phyloP scores from a whole-genome alignment of 2,329 filamentous ascomycete species.

The Verruconis gallopava region DNA sequence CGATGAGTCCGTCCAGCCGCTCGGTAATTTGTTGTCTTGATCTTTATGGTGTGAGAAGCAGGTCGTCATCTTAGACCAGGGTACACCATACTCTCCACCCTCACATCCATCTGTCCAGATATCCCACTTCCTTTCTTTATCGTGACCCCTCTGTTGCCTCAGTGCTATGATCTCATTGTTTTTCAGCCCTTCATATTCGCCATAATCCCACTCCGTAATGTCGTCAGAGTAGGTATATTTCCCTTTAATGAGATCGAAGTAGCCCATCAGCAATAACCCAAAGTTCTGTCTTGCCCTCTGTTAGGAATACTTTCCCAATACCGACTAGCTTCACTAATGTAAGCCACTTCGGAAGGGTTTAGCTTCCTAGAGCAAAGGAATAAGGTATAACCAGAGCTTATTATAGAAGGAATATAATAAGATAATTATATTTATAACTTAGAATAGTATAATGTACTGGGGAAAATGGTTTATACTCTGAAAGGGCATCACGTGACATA shows the following conservation, averaged over 20 bases:
- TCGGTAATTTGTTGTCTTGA: conserved; percentile 26
- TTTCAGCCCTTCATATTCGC: conserved; percentile 7
- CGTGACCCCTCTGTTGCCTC: conserved; percentile 45
- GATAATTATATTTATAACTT: too few relatives aligned
- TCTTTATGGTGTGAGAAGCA: conserved; percentile 12
- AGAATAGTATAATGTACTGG: too few relatives aligned
- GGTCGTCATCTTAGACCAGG: too few relatives aligned
- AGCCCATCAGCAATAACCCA: neutral
- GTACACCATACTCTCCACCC: conserved; percentile 49
- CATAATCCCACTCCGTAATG: conserved; percentile 8
- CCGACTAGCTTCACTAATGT: too few relatives aligned
- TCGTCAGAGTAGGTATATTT: conserved; percentile 5
- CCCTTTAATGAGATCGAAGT: neutral
- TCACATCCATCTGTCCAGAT: conserved; percentile 86
- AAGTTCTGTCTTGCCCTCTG: neutral
- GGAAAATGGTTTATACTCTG: too few relatives aligned
- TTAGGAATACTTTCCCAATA: too few relatives aligned
- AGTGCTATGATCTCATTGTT: conserved; percentile 5
- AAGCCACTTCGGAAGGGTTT: too few relatives aligned
- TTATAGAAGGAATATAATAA: too few relatives aligned
- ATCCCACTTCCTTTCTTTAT: conserved; percentile 52
- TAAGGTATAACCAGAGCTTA: too few relatives aligned
- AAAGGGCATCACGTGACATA: too few relatives aligned
- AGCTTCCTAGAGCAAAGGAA: too few relatives aligned
- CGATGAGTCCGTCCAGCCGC: conserved; percentile 30